A percentile compares a stretch with the other conserved stretches of the same genome.
Conservation (phyloP, 148 eudicot genomes). For the Fagopyrum esculentum region DNA sequence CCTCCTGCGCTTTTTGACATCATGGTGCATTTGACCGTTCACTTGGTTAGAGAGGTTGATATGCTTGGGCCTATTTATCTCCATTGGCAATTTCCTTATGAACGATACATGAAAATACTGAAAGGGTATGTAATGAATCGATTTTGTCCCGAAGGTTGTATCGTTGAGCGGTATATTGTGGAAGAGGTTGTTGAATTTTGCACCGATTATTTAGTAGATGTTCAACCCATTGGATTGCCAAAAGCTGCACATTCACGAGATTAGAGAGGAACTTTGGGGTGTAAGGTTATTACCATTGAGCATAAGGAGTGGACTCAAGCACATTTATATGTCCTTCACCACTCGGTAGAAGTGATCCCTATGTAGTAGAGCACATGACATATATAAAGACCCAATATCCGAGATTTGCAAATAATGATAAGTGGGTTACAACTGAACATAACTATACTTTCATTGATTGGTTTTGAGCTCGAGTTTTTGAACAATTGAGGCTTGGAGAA, state of each 20-base stretch:
- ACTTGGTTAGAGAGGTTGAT: background rate
- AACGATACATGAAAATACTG: too few species aligned
- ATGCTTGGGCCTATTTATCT: background rate
- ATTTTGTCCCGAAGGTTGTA: too few species aligned
- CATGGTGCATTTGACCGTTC: background rate
- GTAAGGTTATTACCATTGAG: background rate
- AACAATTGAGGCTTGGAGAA: background rate
- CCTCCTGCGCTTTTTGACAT: background rate
- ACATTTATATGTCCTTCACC: background rate
- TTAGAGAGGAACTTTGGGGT: background rate
- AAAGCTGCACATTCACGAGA: background rate
- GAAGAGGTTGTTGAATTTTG: too few species aligned
- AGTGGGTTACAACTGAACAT: background rate
- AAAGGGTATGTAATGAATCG: too few species aligned
- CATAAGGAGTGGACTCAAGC: background rate
- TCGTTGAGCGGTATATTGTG: too few species aligned
- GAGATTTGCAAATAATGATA: background rate
- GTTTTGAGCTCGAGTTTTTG: background rate
- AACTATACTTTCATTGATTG: background rate
- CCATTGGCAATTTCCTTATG: too few species aligned
- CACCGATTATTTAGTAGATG: too few species aligned
- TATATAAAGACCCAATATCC: background rate
- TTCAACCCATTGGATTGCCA: too few species aligned
- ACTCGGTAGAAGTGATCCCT: background rate
- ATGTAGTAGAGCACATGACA: background rate